A percentile compares a stretch with the other conserved stretches of the same genome.
Evolutionary conservation across 2,329 filamentous ascomycete genomes (phyloP).

Genomic region (Cercospora beticola): DNA sequence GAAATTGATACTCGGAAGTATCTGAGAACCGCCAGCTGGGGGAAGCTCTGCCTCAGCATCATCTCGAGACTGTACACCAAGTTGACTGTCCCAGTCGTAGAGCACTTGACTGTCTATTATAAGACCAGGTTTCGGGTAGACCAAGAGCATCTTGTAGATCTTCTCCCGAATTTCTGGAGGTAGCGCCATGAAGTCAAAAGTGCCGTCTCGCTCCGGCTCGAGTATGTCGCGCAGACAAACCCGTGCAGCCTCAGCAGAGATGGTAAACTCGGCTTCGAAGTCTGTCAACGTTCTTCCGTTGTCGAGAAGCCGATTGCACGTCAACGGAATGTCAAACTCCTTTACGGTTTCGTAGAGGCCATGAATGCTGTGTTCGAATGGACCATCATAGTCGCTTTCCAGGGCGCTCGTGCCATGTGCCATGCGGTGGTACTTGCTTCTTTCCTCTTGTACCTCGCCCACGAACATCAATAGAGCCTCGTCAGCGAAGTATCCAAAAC

Average conservation of each 20-base stretch:
- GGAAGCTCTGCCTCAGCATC: background rate
- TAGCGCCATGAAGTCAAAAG: background rate
- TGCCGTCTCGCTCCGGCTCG: background rate
- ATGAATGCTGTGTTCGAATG: background rate
- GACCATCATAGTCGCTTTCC: no score
- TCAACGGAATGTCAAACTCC: background rate
- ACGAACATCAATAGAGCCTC: background rate
- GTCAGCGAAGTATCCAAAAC: background rate
- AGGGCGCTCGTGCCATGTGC: no score
- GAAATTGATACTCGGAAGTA: background rate
- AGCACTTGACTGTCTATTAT: background rate
- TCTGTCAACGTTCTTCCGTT: background rate
- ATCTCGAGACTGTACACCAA: background rate
- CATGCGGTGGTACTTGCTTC: no score
- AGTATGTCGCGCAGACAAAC: background rate
- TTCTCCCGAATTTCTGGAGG: background rate
- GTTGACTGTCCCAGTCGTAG: background rate
- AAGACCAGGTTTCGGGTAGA: background rate
- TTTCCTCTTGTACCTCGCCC: background rate
- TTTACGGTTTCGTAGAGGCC: background rate
- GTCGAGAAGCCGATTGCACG: background rate
- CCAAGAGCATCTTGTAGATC: background rate
- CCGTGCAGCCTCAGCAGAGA: background rate
- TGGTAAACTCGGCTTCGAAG: background rate
- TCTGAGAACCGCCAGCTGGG: background rate